Conservation (phyloP, 805 yeast species). For the Candida methanosorbosa region DNA sequence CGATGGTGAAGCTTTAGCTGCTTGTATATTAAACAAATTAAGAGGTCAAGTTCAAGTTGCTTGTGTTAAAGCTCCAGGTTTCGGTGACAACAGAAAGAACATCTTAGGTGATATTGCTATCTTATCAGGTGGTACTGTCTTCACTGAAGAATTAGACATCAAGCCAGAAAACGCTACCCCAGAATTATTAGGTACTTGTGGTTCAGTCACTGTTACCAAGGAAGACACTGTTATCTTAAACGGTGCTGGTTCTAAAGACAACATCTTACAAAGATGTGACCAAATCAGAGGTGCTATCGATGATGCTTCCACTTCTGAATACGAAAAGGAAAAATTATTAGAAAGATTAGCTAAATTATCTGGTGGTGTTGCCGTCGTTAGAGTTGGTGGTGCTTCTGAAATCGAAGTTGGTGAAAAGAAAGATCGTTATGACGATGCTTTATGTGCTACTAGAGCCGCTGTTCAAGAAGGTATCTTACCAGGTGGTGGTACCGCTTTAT, state of each 20-base stretch:
- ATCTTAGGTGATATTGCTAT: conserved; percentile 93
- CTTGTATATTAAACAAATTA: conserved; percentile 92
- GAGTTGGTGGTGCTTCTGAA: conserved; percentile 96
- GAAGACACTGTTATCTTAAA: conserved; percentile 92
- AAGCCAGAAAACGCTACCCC: conserved; percentile 92
- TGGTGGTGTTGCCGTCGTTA: conserved; percentile 97
- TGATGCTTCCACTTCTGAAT: conserved; percentile 70
- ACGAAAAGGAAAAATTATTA: conserved; percentile 94
- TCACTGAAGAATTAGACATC: conserved; percentile 89
- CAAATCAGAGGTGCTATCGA: conserved; percentile 81
- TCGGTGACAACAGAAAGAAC: conserved; percentile 97
- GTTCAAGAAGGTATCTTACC: conserved; percentile 98
- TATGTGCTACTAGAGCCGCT: conserved; percentile 98
- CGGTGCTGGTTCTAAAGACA: conserved; percentile 84
- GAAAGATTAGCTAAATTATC: conserved; percentile 95
- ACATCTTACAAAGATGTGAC: conserved; percentile 79
- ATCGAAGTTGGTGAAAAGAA: conserved; percentile 99
- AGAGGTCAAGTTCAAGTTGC: conserved; percentile 98
- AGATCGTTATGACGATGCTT: conserved; percentile 97
- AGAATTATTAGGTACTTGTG: conserved; percentile 86
- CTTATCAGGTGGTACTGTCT: conserved; percentile 85
- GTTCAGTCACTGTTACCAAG: conserved; percentile 86
- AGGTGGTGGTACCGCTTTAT: conserved; percentile 98
- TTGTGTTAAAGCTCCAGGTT: conserved; percentile 98
- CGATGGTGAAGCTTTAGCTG: conserved; percentile 98